phyloP scores from a whole-genome alignment of 345 rosid genomes.

The Cardamine occulta region DNA sequence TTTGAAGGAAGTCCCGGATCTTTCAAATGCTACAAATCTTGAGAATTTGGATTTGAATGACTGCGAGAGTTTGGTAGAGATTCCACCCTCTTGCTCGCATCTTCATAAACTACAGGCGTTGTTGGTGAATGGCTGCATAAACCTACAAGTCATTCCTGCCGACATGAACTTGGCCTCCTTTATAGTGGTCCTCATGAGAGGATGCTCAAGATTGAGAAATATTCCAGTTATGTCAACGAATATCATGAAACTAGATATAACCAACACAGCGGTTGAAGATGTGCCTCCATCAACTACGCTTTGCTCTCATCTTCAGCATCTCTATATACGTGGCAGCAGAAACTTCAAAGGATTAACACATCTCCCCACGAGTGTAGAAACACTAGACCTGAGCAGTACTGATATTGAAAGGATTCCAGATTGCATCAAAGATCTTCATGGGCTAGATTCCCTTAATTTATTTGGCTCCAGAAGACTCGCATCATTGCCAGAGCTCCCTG shows the following conservation, averaged over 20 bases:
- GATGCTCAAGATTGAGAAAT: neutral
- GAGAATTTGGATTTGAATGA: constrained; percentile 6
- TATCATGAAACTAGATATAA: too few species aligned
- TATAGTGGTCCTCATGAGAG: neutral
- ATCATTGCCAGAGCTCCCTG: constrained; percentile 31
- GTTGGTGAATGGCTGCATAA: neutral
- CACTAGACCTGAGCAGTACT: neutral
- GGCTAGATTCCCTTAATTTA: accelerated
- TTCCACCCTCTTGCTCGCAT: constrained; percentile 10
- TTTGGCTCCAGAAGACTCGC: neutral
- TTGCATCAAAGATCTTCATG: neutral
- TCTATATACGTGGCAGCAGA: too few species aligned
- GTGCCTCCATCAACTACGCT: neutral
- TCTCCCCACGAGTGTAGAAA: too few species aligned
- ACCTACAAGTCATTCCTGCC: constrained; percentile 11
- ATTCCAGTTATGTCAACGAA: too few species aligned
- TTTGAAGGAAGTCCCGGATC: neutral
- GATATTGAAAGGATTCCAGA: neutral
- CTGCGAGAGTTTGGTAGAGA: constrained; percentile 20
- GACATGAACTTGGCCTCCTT: constrained; percentile 5
- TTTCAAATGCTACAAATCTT: constrained; percentile 32
- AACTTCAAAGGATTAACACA: neutral
- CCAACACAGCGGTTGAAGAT: neutral
- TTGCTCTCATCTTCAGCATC: too few species aligned
- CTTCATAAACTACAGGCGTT: neutral